Evolutionary conservation across 192 early-diverging fungal species (phyloP), one percentile per base, ranked within the genome.

Genomic region (Geranomyces variabilis): DNA sequence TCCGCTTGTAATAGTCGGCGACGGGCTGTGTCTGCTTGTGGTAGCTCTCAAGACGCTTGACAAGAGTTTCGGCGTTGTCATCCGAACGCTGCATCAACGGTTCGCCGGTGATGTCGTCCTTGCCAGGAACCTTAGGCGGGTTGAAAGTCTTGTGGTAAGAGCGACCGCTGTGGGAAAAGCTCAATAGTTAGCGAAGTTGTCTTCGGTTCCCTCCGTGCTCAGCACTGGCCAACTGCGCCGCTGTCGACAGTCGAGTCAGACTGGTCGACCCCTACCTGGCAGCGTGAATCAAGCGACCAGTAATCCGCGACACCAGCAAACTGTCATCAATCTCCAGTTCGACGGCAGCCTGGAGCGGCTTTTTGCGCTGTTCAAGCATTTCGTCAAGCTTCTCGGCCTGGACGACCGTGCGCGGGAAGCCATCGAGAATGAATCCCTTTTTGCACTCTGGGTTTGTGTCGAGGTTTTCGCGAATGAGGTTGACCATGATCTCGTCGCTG

Each of bases 301-400:
- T 96, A 81, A 99, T 98, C 66, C 97, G 89, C 33, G 93, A 91
- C 5, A 99, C 95, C 63, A 99, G 82, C 28, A 99, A 82, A 33
- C 85, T 85, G 76, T 99, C 97, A 73, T 97, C 94, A 75, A 99
- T 97, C 51, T 88, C 77, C 31, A 99, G 84, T 82, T 99, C 97
- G 63, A 99, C 86, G 61, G 92, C 95, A 67, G 91, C 87, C 77
- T 96, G 91, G 73, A 99, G 80, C 78, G 93, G 90, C 71, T 91
- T 84, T 59, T 93, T 90, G 64, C 87, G 82, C 43, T 81, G 70
- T 34, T 84, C 86, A 72, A 99, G 88, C 97, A 99, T 99, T 67
- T 90, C 84, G 81, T 99, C 97, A 64, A 99, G 83, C 90, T 99
- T 99, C 82, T 97, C 89, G 26, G 97, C 97, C 84, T 99, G 97